Conservation (phyloP, 352 stramenopile species). For the Pythium guiyangense region DNA sequence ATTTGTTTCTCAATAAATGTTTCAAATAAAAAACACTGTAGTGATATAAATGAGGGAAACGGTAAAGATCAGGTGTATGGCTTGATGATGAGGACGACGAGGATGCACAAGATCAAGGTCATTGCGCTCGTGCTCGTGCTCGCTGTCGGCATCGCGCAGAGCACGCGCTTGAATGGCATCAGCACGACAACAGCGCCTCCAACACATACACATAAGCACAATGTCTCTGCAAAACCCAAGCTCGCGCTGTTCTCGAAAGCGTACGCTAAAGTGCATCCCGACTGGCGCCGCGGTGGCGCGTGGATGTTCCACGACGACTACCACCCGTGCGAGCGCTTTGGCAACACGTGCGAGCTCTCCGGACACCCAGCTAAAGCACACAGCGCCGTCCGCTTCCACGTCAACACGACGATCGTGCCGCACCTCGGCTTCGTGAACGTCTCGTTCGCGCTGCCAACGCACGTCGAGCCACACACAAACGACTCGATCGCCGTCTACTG, state of each 20-base stretch:
- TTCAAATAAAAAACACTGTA: no score
- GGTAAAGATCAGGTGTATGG: no score
- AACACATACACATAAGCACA: background rate
- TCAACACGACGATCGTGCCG: slow-evolving; percentile 23
- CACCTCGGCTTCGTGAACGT: slow-evolving; percentile 18
- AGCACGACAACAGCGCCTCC: background rate
- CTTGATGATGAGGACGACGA: no score
- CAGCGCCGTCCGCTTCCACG: slow-evolving; percentile 1
- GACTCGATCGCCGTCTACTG: slow-evolving; percentile 40
- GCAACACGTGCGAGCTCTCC: background rate
- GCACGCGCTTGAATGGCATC: background rate
- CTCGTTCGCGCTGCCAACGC: slow-evolving; percentile 9
- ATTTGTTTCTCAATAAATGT: no score
- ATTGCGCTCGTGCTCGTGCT: no score
- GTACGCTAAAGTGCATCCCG: slow-evolving; percentile 18
- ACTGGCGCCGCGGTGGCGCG: slow-evolving; percentile 29
- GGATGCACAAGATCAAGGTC: no score
- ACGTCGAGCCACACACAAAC: background rate
- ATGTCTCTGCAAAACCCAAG: background rate
- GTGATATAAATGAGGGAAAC: no score
- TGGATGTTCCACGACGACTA: slow-evolving; percentile 28
- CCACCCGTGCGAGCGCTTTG: slow-evolving; percentile 20
- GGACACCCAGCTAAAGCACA: background rate
- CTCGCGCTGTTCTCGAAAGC: slow-evolving; percentile 6
- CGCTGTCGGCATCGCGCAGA: background rate